A percentile compares a stretch with the other conserved stretches of the same genome.
Evolutionary conservation across 1,284 basidiomycete genomes (phyloP).

Genomic region (Neonothopanus nambi): DNA sequence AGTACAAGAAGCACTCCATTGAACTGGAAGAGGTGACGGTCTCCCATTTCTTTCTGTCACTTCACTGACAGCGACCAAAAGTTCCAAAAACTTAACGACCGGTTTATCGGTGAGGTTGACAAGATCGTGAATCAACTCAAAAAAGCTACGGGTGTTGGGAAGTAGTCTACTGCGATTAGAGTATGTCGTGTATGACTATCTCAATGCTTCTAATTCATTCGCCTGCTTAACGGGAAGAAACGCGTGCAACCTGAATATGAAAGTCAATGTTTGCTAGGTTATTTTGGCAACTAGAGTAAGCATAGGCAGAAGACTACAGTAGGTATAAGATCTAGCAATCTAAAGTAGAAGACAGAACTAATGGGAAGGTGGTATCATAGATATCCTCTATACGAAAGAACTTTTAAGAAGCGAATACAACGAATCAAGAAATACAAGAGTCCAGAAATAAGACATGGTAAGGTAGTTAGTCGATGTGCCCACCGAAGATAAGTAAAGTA

Average conservation of each 20-base stretch:
- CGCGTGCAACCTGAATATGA: too few relatives aligned
- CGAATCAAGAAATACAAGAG: too few relatives aligned
- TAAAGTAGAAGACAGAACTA: too few relatives aligned
- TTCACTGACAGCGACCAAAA: constrained; percentile 26
- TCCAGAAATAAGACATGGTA: too few relatives aligned
- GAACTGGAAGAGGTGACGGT: constrained; percentile 61
- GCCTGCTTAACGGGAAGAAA: too few relatives aligned
- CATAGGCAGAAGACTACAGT: background rate
- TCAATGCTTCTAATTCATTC: too few relatives aligned
- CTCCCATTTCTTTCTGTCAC: background rate
- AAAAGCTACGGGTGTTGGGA: constrained; percentile 41
- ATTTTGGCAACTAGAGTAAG: background rate
- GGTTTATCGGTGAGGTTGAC: constrained; percentile 63
- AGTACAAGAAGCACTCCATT: constrained; percentile 63
- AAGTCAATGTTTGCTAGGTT: too few relatives aligned
- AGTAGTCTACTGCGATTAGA: background rate
- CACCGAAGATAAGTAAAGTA: background rate
- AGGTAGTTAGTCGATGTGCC: too few relatives aligned
- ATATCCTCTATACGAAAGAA: too few relatives aligned
- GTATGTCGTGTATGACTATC: background rate
- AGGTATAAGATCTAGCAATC: background rate
- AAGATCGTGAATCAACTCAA: constrained; percentile 62
- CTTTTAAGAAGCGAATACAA: too few relatives aligned
- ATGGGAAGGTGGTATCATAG: too few relatives aligned
- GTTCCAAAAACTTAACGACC: constrained; percentile 74